Evolutionary conservation across 164 flowering plant genomes (phyloP).

Genomic region (Piper betle): DNA sequence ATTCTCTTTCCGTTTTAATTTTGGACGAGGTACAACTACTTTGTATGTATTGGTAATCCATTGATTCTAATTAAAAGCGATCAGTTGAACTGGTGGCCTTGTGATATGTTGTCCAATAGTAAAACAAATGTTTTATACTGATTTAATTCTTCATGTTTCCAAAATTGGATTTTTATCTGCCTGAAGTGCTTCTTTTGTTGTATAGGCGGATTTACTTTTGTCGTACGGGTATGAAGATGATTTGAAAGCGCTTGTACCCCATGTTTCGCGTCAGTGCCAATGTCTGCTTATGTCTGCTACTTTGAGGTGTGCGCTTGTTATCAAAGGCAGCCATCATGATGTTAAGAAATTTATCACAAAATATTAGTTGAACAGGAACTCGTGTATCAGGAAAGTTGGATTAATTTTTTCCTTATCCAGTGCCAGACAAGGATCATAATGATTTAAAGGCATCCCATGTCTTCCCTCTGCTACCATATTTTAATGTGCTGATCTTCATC

Average conservation of each 20-base stretch:
- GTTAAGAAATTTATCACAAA: too few species aligned
- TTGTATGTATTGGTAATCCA: background rate
- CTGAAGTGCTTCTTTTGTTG: slow-evolving; percentile 4
- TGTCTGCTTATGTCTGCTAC: slow-evolving; percentile 98
- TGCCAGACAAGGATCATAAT: background rate
- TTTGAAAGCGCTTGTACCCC: slow-evolving; percentile 55
- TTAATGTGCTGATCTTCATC: background rate
- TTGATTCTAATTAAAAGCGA: background rate
- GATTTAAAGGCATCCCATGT: too few species aligned
- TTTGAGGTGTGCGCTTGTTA: slow-evolving; percentile 38
- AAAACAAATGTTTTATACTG: too few species aligned
- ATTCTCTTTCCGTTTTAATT: slow-evolving; percentile 62
- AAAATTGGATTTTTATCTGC: too few species aligned
- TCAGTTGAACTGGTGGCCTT: background rate
- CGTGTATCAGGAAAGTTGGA: too few species aligned
- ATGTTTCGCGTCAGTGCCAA: slow-evolving; percentile 80
- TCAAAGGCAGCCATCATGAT: too few species aligned
- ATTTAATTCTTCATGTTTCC: too few species aligned
- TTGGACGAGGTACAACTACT: slow-evolving; percentile 69
- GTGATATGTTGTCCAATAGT: too few species aligned
- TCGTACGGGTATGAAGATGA: slow-evolving; percentile 95
- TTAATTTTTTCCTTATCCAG: too few species aligned
- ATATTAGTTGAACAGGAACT: too few species aligned
- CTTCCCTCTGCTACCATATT: too few species aligned
- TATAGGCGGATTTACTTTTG: slow-evolving; percentile 92